phyloP scores from a whole-genome alignment of 495 filamentous ascomycete genomes.

The Hypoxylon rickii region DNA sequence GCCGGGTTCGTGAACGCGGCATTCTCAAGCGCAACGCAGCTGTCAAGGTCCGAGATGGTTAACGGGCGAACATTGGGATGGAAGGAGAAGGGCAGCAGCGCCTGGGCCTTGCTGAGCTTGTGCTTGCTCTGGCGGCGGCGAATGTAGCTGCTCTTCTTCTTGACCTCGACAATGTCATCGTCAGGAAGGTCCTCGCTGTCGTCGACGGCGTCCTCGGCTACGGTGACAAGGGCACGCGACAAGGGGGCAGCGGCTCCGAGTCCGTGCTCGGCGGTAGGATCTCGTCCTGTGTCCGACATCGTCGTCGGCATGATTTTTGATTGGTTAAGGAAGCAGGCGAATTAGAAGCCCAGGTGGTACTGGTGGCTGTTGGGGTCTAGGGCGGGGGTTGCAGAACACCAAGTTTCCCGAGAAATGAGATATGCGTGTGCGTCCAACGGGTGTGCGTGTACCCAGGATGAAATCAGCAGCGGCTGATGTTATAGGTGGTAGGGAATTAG shows the following conservation, averaged over 20 bases:
- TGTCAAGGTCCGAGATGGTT: conserved; percentile 72
- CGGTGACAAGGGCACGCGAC: background rate
- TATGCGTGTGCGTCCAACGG: no score
- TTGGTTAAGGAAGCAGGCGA: conserved; percentile 5
- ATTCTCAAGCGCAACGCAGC: conserved; percentile 76
- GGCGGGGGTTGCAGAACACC: no score
- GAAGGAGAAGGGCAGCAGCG: conserved; percentile 41
- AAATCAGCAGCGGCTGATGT: no score
- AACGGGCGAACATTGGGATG: conserved; percentile 71
- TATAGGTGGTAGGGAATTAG: no score
- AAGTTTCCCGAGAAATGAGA: no score
- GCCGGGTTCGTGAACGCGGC: conserved; percentile 68
- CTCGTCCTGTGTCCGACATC: conserved; percentile 7
- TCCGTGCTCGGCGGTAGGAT: background rate
- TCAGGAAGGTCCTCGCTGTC: conserved; percentile 30
- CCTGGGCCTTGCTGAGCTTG: conserved; percentile 6
- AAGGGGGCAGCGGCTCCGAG: background rate
- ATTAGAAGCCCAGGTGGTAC: background rate
- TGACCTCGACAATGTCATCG: conserved; percentile 12
- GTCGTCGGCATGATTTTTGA: background rate
- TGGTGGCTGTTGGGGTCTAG: no score
- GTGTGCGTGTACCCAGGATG: no score
- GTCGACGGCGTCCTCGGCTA: conserved; percentile 26
- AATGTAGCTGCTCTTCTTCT: conserved; percentile 13
- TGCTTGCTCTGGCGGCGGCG: conserved; percentile 3